Evolutionary conservation across 129 eudicot species (phyloP).

Genomic region (Flaveria robusta): DNA sequence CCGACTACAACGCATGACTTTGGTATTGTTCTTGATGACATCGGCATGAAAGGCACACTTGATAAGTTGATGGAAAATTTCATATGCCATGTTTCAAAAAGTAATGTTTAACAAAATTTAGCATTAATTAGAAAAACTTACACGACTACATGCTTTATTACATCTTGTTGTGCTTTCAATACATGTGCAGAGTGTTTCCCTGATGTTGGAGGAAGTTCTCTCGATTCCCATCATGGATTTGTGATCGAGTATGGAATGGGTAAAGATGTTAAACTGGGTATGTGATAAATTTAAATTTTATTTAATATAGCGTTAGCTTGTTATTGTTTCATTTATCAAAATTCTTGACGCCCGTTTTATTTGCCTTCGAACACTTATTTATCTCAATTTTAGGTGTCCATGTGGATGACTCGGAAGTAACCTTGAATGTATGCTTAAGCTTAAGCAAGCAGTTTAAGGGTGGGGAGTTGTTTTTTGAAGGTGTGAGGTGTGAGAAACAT

Average conservation of each 20-base stretch:
- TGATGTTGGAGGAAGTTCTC: conserved; percentile 89
- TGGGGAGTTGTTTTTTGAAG: conserved; percentile 92
- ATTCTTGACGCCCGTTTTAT: background rate
- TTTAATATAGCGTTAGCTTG: background rate
- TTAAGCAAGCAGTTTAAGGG: conserved; percentile 62
- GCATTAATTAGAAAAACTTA: background rate
- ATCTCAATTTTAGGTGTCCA: conserved; percentile 59
- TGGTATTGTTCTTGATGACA: conserved; percentile 97
- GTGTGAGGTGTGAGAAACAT: conserved; percentile 91
- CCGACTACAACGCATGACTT: conserved; percentile 86
- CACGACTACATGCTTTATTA: background rate
- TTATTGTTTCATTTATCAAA: conserved; percentile 14
- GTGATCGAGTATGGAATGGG: conserved; percentile 91
- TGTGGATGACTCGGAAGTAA: conserved; percentile 96
- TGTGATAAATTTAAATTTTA: conserved; percentile 23
- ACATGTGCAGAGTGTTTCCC: conserved; percentile 67
- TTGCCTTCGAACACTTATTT: background rate
- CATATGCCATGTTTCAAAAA: conserved; percentile 71
- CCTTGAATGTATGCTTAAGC: conserved; percentile 87
- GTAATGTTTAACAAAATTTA: conserved; percentile 32
- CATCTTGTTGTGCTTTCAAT: conserved; percentile 13
- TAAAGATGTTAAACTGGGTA: conserved; percentile 82
- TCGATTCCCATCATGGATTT: conserved; percentile 96
- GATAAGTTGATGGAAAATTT: conserved; percentile 81
- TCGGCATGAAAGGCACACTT: conserved; percentile 87